Base-by-base conservation (phyloP, 257 asterid species). In the Oldenlandia corymbosa region DNA sequence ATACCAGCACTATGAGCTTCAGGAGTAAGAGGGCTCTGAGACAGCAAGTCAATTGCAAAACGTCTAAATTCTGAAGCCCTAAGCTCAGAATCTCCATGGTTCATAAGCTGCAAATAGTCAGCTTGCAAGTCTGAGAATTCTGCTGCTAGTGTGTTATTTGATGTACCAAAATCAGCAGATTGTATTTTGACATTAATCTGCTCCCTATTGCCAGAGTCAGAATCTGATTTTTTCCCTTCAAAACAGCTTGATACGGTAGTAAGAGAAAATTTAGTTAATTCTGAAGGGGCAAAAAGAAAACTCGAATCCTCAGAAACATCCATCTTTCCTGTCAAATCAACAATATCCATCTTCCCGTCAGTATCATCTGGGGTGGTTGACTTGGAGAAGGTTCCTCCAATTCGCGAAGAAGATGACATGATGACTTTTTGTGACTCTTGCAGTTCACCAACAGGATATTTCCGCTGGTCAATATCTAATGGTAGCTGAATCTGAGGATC, bases 41-140 rank as follows among this genome's bases (percentile, higher is more conserved):
- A 85, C 62, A 75, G 88, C 84, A 92, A 80, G 71, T 87, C 86
- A 66, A 79, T 72, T 62, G 99, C 91, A 65, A 92, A 82, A 66
- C 88, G 88, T 83, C 94, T 85, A 79, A 85, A 92, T 71, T 92
- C 97, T 27, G 94, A 84, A 77, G 97, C 95, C 83, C 84, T 87
- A 76, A 82, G 72, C 83, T 92, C 96, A 83, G 94, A 82, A 66
- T 87, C 94, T 68, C 88, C 69, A 67, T 80, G 84, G 58, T 84
- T 92, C 72, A 73, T 68, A 72, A 92, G 95, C 69, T 85, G 97
- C 52, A 84, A 75, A 83, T 84, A 85, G 77, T 92, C 95, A 76
- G 85, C 83, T 72, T 78, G 66, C 67, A 89, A 65, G 79, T 85
- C 76, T 50, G 64, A 63, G 52, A 77, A 77, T 53, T 80, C 91